Evolutionary conservation across 2,329 filamentous ascomycete genomes (phyloP).

Genomic region (Pseudonectria foliicola): DNA sequence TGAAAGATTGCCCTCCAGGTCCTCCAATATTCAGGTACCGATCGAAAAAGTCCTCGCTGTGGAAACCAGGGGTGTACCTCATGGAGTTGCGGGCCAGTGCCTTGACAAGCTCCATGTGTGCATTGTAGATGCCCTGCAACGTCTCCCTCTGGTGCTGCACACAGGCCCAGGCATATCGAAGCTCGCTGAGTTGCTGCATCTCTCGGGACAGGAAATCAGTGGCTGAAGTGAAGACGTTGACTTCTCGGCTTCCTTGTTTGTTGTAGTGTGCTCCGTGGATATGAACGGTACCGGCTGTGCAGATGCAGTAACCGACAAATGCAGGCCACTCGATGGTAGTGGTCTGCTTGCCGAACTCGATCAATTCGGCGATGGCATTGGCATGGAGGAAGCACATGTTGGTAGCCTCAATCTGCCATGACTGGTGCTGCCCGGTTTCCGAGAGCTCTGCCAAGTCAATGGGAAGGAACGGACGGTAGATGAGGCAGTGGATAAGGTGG

Average conservation of each 20-base stretch:
- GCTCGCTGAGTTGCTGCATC: slow-evolving; percentile 71
- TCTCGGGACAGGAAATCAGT: slow-evolving; percentile 68
- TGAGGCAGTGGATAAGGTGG: slow-evolving; percentile 77
- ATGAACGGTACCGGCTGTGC: slow-evolving; percentile 80
- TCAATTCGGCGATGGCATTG: slow-evolving; percentile 77
- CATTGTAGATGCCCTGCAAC: slow-evolving; percentile 67
- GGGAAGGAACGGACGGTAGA: slow-evolving; percentile 80
- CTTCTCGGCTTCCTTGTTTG: slow-evolving; percentile 43
- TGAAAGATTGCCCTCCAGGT: slow-evolving; percentile 50
- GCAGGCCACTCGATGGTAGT: slow-evolving; percentile 76
- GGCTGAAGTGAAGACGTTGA: slow-evolving; percentile 55
- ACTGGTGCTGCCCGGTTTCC: slow-evolving; percentile 76
- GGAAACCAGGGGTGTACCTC: slow-evolving; percentile 71
- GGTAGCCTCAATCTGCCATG: slow-evolving; percentile 87
- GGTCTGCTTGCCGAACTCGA: slow-evolving; percentile 69
- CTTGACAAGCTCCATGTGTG: slow-evolving; percentile 75
- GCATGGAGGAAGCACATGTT: slow-evolving; percentile 82
- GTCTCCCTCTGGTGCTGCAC: slow-evolving; percentile 76
- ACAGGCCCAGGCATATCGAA: slow-evolving; percentile 68
- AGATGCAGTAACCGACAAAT: slow-evolving; percentile 81
- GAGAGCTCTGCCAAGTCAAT: slow-evolving; percentile 76
- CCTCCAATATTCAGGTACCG: slow-evolving; percentile 58
- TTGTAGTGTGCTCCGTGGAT: slow-evolving; percentile 80
- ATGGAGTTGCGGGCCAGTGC: slow-evolving; percentile 57
- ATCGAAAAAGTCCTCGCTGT: slow-evolving; percentile 83